Evolutionary conservation across 202 grass and related monocot species (phyloP).

Genomic region (Eragrostis tef): DNA sequence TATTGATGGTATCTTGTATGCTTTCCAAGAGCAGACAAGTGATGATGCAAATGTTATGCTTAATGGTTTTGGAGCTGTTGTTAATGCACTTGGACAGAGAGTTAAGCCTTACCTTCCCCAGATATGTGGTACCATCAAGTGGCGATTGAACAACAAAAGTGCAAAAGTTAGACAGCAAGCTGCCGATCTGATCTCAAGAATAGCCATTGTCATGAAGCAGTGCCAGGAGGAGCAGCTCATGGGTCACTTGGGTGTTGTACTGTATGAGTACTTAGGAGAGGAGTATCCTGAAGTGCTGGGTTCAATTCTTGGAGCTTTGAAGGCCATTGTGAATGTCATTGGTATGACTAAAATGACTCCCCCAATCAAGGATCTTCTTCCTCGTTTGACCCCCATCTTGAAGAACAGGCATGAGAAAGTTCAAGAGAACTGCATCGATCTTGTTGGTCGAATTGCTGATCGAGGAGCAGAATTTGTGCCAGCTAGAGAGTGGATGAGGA

Average conservation of each 20-base stretch:
- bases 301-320: constrained; percentile 90
- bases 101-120: constrained; percentile 95
- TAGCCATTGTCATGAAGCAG: constrained; percentile 97
- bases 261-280: constrained; percentile 94
- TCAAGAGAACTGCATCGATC: constrained; percentile 97
- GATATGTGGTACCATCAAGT: constrained; percentile 99
- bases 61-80: constrained; percentile 97
- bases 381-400: constrained; percentile 88
- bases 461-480: constrained; percentile 97
- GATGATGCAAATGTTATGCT: constrained; percentile 99
- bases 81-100: constrained; percentile 84
- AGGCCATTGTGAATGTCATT: constrained; percentile 96
- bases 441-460: constrained; percentile 96
- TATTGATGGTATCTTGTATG: constrained; percentile 96
- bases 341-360: constrained; percentile 99
- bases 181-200: constrained; percentile 90
- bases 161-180: constrained; percentile 97
- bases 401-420: constrained; percentile 99
- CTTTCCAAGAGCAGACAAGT: constrained; percentile 98
- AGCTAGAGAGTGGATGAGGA: constrained; percentile 99
- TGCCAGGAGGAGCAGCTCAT: constrained; percentile 98
- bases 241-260: constrained; percentile 93
- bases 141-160: constrained; percentile 97
- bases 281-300: constrained; percentile 98
- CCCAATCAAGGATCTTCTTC: constrained; percentile 95